Conservation (phyloP, 768 basidiomycete genomes). For the Strobilomyces dryophilus region DNA sequence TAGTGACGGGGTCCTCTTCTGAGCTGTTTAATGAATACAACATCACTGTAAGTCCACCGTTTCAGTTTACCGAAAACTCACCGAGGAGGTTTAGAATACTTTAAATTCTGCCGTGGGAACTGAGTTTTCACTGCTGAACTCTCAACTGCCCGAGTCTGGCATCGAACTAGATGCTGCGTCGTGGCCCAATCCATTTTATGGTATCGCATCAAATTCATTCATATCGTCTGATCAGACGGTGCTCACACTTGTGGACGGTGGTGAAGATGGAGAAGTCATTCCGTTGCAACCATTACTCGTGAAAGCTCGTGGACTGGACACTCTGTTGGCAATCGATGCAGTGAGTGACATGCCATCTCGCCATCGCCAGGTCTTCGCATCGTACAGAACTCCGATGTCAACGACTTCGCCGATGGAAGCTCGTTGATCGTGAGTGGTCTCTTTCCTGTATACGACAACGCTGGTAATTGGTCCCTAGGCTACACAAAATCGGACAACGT, state of each 20-base stretch:
- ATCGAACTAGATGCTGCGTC: conserved; percentile 29
- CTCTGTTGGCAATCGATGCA: conserved; percentile 48
- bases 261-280: conserved; percentile 43
- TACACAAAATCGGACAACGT: conserved; percentile 37
- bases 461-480: conserved; percentile 10
- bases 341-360: conserved; percentile 29
- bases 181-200: conserved; percentile 38
- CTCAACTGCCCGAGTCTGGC: conserved; percentile 22
- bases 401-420: conserved; percentile 22
- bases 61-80: not conserved
- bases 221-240: conserved; percentile 29
- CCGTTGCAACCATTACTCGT: conserved; percentile 50
- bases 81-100: conserved; percentile 5
- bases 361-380: conserved; percentile 20
- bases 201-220: conserved; percentile 33
- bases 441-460: no score
- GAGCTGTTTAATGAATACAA: conserved; percentile 32
- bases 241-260: conserved; percentile 38
- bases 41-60: conserved; percentile 19
- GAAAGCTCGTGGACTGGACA: conserved; percentile 42
- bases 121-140: conserved; percentile 12
- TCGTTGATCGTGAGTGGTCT: conserved; percentile 23
- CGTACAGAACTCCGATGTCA: conserved; percentile 13
- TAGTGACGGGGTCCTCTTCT: conserved; percentile 40
- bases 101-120: conserved; percentile 12